Evolutionary conservation across 345 rosid species (phyloP).

Genomic region (Lepidium aucheri): DNA sequence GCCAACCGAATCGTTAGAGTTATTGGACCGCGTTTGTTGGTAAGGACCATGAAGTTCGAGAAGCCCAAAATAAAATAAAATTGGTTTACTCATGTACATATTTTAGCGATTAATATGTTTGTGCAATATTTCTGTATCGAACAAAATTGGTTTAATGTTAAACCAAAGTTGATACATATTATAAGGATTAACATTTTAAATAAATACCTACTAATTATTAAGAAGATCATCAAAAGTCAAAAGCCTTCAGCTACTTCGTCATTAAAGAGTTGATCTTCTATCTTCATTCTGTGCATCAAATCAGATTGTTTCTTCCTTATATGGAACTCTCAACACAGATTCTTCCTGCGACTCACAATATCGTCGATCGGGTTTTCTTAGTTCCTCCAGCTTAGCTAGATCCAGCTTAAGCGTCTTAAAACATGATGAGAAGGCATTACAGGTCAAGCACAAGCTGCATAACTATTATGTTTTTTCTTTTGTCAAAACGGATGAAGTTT

Average conservation of each 20-base stretch:
- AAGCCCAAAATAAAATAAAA: too few species aligned
- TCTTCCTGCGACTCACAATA: not conserved
- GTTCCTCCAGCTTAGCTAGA: not conserved
- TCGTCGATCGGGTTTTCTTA: not conserved
- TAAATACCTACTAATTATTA: not conserved
- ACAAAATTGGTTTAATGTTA: too few species aligned
- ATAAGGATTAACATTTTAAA: not conserved
- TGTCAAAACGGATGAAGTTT: too few species aligned
- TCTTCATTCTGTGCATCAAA: not conserved
- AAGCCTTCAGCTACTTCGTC: not conserved
- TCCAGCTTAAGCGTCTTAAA: not conserved
- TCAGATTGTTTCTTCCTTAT: not conserved
- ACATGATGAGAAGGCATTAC: not conserved
- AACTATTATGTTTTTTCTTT: too few species aligned
- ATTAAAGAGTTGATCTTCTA: not conserved
- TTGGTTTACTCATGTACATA: too few species aligned
- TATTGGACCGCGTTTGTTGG: too few species aligned
- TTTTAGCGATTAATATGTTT: too few species aligned
- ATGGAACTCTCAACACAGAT: not conserved
- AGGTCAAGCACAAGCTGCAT: not conserved
- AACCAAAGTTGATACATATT: not conserved
- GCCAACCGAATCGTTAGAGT: too few species aligned
- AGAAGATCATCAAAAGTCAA: not conserved
- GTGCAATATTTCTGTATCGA: too few species aligned
- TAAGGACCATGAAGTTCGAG: too few species aligned